Percentiles rank a stretch among this genome's conserved stretches.
These are phyloP conservation scores for Thermothielavioides terrestris DNA, from an alignment of 495 filamentous ascomycete genomes.

Conservation along the genomic window DNA sequence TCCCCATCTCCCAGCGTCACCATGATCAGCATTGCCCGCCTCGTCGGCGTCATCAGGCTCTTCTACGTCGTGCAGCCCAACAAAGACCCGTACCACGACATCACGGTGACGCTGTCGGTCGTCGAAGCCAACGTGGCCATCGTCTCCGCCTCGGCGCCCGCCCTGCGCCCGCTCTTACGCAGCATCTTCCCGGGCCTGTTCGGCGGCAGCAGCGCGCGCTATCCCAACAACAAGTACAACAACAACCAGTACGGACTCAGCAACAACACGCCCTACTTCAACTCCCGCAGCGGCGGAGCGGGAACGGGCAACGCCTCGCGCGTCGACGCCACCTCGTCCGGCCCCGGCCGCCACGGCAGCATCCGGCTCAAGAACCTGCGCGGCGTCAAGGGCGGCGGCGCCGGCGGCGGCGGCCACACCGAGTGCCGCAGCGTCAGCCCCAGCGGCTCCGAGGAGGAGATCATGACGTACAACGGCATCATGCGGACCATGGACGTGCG, in stretches of 20 bases:
- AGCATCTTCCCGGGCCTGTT: slow-evolving; percentile 6
- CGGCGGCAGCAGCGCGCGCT: slow-evolving; percentile 1
- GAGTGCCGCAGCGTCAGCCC: slow-evolving; percentile 10
- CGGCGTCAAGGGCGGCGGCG: not conserved
- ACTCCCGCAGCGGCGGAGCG: not conserved
- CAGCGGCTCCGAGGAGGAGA: slow-evolving; percentile 10
- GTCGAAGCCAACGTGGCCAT: slow-evolving; percentile 46
- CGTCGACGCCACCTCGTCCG: not conserved
- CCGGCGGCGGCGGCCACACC: not conserved
- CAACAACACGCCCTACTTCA: slow-evolving; percentile 2
- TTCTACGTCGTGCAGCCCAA: slow-evolving; percentile 8
- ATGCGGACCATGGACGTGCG: slow-evolving; percentile 9
- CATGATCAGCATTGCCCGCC: slow-evolving; percentile 34
- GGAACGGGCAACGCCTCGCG: not conserved
- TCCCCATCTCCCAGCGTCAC: slow-evolving; percentile 42
- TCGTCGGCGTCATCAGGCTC: slow-evolving; percentile 12
- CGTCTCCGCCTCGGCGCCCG: slow-evolving; percentile 36
- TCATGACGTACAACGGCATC: slow-evolving; percentile 15
- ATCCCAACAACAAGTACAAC: slow-evolving; percentile 3
- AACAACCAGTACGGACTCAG: not conserved
- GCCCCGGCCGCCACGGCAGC: not conserved
- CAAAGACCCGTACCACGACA: slow-evolving; percentile 21
- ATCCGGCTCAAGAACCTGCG: slow-evolving; percentile 4
- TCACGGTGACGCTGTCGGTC: slow-evolving; percentile 38
- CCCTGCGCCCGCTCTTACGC: slow-evolving; percentile 28